Evolutionary conservation across 192 early-diverging fungal species (phyloP).

Genomic region (Neocallimastix lanati): DNA sequence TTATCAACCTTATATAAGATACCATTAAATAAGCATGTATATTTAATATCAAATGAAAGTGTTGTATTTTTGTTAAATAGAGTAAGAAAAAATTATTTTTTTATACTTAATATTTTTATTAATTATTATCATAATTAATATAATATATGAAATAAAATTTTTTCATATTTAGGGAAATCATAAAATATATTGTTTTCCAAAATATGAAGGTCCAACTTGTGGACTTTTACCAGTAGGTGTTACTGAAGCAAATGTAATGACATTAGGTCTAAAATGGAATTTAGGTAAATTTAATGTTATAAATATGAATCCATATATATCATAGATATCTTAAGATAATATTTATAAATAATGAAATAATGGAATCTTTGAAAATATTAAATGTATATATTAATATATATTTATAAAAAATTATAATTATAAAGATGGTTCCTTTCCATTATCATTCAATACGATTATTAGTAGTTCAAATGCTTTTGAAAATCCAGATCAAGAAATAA

Average conservation of each 20-base stretch:
- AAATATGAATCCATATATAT: too few relatives aligned
- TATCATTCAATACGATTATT: not conserved
- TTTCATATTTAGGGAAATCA: slow-evolving; percentile 45
- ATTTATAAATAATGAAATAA: too few relatives aligned
- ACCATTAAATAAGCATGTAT: slow-evolving; percentile 26
- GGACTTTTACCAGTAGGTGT: slow-evolving; percentile 70
- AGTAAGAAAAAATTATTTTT: too few relatives aligned
- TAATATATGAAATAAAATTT: too few relatives aligned
- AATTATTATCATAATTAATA: too few relatives aligned
- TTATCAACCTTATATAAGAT: slow-evolving; percentile 51
- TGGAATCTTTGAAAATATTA: too few relatives aligned
- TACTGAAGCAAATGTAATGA: slow-evolving; percentile 36
- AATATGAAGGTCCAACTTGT: slow-evolving; percentile 68
- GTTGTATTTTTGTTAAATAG: slow-evolving; percentile 46
- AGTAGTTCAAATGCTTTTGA: not conserved
- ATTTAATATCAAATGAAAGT: slow-evolving; percentile 53
- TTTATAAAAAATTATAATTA: too few relatives aligned
- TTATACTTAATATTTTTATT: too few relatives aligned
- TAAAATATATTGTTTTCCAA: too few relatives aligned
- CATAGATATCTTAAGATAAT: too few relatives aligned
- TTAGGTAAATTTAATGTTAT: too few relatives aligned
- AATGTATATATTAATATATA: too few relatives aligned
- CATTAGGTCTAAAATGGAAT: slow-evolving; percentile 69
- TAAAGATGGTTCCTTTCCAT: not conserved
- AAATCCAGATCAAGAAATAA: not conserved